Evolutionary conservation across 495 filamentous ascomycete species (phyloP).

Genomic region (Penicillium flavigenum): DNA sequence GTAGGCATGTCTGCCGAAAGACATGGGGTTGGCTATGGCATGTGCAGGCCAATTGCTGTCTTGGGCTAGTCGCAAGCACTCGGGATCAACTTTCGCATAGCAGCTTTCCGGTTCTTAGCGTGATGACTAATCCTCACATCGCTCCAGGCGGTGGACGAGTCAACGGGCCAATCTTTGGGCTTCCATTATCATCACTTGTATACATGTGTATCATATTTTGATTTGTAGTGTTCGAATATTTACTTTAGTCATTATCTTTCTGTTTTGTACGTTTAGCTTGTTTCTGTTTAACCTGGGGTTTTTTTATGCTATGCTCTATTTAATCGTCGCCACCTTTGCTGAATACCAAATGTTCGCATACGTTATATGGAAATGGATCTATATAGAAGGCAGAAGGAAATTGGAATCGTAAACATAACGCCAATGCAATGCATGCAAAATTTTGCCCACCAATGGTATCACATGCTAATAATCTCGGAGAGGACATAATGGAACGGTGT

Average conservation of each 20-base stretch:
- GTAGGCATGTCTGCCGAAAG: constrained; percentile 47
- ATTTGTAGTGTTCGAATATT: background rate
- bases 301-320: background rate
- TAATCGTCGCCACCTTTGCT: background rate
- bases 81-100: constrained; percentile 11
- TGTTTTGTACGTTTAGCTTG: background rate
- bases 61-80: constrained; percentile 5
- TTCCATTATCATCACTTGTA: background rate
- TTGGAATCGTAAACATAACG: constrained; percentile 15
- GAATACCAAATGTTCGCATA: background rate
- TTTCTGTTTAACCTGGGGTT: background rate
- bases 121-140: constrained; percentile 11
- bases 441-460: constrained; percentile 32
- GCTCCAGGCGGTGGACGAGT: background rate
- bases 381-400: constrained; percentile 12
- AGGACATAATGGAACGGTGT: constrained; percentile 21
- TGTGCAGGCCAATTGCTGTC: constrained; percentile 31
- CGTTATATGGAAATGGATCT: background rate
- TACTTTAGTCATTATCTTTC: background rate
- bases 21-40: constrained; percentile 34
- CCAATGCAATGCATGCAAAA: constrained; percentile 27
- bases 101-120: constrained; percentile 13
- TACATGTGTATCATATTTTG: background rate
- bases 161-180: constrained; percentile 2
- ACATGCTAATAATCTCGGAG: constrained; percentile 34